These are phyloP conservation scores for Penicillium atrosanguineum DNA, from an alignment of 495 filamentous ascomycete genomes.

Conservation along the genomic window DNA sequence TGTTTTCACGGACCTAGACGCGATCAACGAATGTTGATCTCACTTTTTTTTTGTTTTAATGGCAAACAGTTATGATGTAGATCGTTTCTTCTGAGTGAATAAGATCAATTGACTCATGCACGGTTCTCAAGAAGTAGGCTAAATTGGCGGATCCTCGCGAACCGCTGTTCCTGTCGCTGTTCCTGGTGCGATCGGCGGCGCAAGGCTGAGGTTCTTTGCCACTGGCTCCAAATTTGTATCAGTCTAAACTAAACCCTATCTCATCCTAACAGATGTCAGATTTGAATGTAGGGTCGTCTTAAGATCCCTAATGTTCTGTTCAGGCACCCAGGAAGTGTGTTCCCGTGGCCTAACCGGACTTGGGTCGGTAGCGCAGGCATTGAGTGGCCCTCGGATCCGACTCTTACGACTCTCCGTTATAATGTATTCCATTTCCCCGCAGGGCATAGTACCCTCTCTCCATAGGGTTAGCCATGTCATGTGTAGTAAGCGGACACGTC, in stretches of 20 bases:
- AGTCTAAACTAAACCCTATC: background rate
- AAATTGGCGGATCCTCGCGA: background rate
- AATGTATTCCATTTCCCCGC: background rate
- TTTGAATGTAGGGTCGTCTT: background rate
- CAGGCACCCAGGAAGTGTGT: too few relatives aligned
- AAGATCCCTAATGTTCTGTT: background rate
- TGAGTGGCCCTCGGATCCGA: background rate
- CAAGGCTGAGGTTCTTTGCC: background rate
- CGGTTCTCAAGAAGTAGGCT: background rate
- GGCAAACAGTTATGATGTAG: constrained; percentile 30
- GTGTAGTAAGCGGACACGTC: background rate
- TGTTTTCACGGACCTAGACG: constrained; percentile 27
- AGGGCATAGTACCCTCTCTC: too few relatives aligned
- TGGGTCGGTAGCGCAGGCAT: background rate
- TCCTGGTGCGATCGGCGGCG: background rate
- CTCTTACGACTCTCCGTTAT: background rate
- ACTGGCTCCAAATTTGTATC: background rate
- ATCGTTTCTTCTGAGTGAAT: constrained; percentile 27
- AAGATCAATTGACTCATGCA: constrained; percentile 27
- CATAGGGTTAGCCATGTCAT: background rate
- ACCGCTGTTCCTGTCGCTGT: background rate
- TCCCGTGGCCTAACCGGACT: background rate
- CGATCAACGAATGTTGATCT: constrained; percentile 16
- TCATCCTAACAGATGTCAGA: background rate
- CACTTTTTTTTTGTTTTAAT: constrained; percentile 22